Evolutionary conservation across 2,329 filamentous ascomycete genomes (phyloP).

Genomic region (Truncatella angustata): DNA sequence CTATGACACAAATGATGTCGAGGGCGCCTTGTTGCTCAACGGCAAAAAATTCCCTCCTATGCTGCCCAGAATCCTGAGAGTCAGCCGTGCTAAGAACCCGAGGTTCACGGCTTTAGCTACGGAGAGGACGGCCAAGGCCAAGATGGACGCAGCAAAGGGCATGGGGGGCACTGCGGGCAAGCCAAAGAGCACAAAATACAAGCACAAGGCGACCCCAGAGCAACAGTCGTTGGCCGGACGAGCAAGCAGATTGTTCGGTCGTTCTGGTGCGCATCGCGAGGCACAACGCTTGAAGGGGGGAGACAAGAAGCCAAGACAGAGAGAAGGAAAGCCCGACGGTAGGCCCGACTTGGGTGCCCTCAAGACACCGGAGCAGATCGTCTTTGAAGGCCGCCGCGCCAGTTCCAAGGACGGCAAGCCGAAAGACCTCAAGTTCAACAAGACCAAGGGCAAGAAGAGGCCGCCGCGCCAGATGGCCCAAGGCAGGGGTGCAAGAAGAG

Average conservation of each 20-base stretch:
- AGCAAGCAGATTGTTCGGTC: slow-evolving; percentile 71
- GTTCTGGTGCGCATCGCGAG: slow-evolving; percentile 57
- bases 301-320: slow-evolving; percentile 21
- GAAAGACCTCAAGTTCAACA: slow-evolving; percentile 58
- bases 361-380: slow-evolving; percentile 65
- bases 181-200: slow-evolving; percentile 53
- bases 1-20: slow-evolving; percentile 81
- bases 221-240: slow-evolving; percentile 72
- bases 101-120: slow-evolving; percentile 56
- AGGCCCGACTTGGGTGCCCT: slow-evolving; percentile 28
- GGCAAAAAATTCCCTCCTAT: slow-evolving; percentile 92
- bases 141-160: slow-evolving; percentile 25
- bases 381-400: slow-evolving; percentile 81
- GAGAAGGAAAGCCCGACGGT: slow-evolving; percentile 10
- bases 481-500: slow-evolving; percentile 29
- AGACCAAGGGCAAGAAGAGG: slow-evolving; percentile 39
- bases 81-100: slow-evolving; percentile 79
- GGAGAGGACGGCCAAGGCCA: slow-evolving; percentile 44
- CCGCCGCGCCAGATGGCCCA: slow-evolving; percentile 19
- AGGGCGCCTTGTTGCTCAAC: slow-evolving; percentile 83
- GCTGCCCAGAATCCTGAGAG: slow-evolving; percentile 84
- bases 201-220: slow-evolving; percentile 67
- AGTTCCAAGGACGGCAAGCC: slow-evolving; percentile 64
- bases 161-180: slow-evolving; percentile 26
- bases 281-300: slow-evolving; percentile 30